These are phyloP conservation scores for Pachyrhizus erosus DNA, from an alignment of 306 rosid species.

Conservation along the genomic window DNA sequence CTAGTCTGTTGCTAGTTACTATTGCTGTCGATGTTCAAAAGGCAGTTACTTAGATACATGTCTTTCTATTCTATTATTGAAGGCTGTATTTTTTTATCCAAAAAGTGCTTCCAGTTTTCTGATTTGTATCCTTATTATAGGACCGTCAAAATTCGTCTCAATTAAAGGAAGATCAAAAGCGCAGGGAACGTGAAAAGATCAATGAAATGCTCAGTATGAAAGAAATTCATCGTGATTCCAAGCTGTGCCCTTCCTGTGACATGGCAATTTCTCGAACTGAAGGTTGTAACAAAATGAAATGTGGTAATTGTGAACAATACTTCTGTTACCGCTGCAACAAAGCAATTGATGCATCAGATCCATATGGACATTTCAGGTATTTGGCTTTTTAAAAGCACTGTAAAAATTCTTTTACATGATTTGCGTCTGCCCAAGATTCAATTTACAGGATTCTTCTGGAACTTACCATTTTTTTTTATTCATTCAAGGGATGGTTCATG, in stretches of 20 bases:
- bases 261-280: conserved; percentile 82
- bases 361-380: conserved; percentile 76
- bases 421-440: conserved; percentile 20
- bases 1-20: conserved; percentile 11
- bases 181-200: conserved; percentile 69
- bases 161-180: conserved; percentile 63
- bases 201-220: conserved; percentile 80
- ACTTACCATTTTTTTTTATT: conserved; percentile 23
- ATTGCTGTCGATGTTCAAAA: background rate
- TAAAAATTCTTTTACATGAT: conserved; percentile 34
- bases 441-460: conserved; percentile 23
- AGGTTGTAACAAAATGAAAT: conserved; percentile 95
- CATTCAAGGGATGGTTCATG: conserved; percentile 70
- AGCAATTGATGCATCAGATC: conserved; percentile 71
- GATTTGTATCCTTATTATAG: conserved; percentile 49
- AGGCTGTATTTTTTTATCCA: background rate
- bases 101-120: conserved; percentile 26
- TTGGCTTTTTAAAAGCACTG: conserved; percentile 18
- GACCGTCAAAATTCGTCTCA: conserved; percentile 79
- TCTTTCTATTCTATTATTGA: background rate
- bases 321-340: conserved; percentile 90
- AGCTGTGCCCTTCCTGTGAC: conserved; percentile 84
- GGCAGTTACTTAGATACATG: background rate
- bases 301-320: conserved; percentile 75
- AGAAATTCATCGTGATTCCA: conserved; percentile 78